A percentile compares a stretch with the other conserved stretches of the same genome.
Conservation (phyloP, 495 filamentous ascomycete species). For the Cenococcum geophilum region DNA sequence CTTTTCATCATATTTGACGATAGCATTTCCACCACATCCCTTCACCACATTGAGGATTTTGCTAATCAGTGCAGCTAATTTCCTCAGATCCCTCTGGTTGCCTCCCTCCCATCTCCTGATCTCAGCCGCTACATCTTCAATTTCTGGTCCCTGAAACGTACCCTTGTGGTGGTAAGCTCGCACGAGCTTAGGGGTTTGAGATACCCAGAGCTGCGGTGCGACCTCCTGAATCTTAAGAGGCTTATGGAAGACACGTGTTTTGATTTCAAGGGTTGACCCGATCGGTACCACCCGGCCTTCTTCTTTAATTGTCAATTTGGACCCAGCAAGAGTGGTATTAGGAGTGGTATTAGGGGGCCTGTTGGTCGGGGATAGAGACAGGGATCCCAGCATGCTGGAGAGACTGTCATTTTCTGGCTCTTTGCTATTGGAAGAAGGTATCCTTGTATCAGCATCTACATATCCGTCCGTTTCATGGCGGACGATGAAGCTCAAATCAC, state of each 20-base stretch:
- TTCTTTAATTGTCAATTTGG: slow-evolving; percentile 36
- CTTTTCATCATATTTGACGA: slow-evolving; percentile 34
- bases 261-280: slow-evolving; percentile 45
- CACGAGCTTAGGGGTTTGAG: slow-evolving; percentile 46
- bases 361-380: slow-evolving; percentile 32
- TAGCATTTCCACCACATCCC: slow-evolving; percentile 33
- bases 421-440: background rate
- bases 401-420: slow-evolving; percentile 25
- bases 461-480: slow-evolving; percentile 47
- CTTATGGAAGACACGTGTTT: slow-evolving; percentile 42
- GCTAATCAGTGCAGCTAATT: slow-evolving; percentile 37
- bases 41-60: slow-evolving; percentile 38
- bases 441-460: slow-evolving; percentile 21
- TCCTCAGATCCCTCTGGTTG: slow-evolving; percentile 37
- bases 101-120: slow-evolving; percentile 40
- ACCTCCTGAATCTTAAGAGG: slow-evolving; percentile 40
- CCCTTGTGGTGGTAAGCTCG: slow-evolving; percentile 45
- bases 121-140: slow-evolving; percentile 39
- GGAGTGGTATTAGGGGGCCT: slow-evolving; percentile 1
- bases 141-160: slow-evolving; percentile 37
- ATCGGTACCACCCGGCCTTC: slow-evolving; percentile 38
- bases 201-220: slow-evolving; percentile 46
- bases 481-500: slow-evolving; percentile 43
- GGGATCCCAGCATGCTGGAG: slow-evolving; percentile 27
- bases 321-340: slow-evolving; percentile 13